Evolutionary conservation across 306 rosid species (phyloP).

Genomic region (Carpinus fangiana): DNA sequence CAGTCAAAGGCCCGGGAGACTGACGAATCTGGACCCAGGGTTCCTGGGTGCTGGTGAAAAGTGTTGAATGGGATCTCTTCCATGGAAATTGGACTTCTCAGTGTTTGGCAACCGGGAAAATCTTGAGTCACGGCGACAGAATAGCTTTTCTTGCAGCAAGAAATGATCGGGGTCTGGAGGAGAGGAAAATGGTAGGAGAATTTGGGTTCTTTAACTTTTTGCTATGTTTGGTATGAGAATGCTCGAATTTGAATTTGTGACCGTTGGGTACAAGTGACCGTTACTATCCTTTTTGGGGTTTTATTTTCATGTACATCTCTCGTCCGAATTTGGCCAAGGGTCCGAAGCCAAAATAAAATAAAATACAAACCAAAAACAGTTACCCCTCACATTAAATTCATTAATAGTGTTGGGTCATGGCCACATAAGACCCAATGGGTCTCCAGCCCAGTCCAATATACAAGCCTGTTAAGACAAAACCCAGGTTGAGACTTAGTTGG

Average conservation of each 20-base stretch:
- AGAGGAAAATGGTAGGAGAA: neutral
- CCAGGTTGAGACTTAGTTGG: no score
- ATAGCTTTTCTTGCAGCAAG: constrained; percentile 27
- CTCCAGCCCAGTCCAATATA: no score
- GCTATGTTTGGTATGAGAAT: neutral
- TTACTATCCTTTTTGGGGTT: neutral
- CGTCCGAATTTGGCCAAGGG: no score
- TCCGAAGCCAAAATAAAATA: no score
- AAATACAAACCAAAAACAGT: no score
- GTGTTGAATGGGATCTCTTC: constrained; percentile 37
- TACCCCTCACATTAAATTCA: no score
- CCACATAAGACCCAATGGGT: no score
- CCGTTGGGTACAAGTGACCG: constrained; percentile 30
- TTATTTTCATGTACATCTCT: no score
- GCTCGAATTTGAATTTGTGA: constrained; percentile 35
- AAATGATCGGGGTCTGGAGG: constrained; percentile 14
- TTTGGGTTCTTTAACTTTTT: constrained; percentile 3
- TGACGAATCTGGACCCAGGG: constrained; percentile 40
- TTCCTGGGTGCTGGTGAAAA: constrained; percentile 36
- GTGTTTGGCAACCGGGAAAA: constrained; percentile 24
- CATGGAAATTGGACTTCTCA: constrained; percentile 30
- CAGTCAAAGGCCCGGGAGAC: constrained; percentile 11
- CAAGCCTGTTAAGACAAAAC: no score
- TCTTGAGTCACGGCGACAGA: neutral
- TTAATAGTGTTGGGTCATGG: no score